phyloP scores from a whole-genome alignment of 2,329 filamentous ascomycete species.

The Fusarium marasasianum region DNA sequence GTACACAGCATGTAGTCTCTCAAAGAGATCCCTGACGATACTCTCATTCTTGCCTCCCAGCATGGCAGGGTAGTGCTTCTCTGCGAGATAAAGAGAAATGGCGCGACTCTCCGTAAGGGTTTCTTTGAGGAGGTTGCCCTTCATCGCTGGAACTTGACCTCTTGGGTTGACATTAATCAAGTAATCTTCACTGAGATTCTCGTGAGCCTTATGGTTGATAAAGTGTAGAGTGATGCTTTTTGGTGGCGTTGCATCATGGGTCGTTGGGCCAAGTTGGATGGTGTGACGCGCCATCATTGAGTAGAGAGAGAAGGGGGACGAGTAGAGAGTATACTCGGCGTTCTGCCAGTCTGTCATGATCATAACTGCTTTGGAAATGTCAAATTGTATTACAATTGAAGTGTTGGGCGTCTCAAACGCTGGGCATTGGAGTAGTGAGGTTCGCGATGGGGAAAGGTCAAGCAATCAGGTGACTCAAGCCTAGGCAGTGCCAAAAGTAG shows the following conservation, averaged over 20 bases:
- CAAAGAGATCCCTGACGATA: background rate
- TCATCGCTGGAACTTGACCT: constrained; percentile 23
- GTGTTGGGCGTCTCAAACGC: background rate
- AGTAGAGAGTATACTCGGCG: constrained; percentile 25
- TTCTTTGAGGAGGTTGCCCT: background rate
- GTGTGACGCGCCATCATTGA: constrained; percentile 27
- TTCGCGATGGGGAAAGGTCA: background rate
- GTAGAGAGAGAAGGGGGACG: constrained; percentile 20
- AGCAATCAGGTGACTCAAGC: background rate
- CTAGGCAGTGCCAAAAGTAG: background rate
- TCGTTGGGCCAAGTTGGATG: constrained; percentile 7
- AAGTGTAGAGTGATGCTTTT: constrained; percentile 6
- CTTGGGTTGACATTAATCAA: constrained; percentile 11
- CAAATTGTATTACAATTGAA: background rate
- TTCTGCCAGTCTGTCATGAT: constrained; percentile 4
- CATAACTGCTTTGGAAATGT: background rate
- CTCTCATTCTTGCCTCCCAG: background rate
- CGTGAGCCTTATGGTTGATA: constrained; percentile 8
- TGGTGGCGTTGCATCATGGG: background rate
- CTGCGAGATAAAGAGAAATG: constrained; percentile 19
- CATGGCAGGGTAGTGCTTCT: constrained; percentile 27
- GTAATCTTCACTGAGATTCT: constrained; percentile 7
- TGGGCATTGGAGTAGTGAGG: background rate
- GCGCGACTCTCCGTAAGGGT: constrained; percentile 14
- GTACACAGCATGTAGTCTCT: constrained; percentile 7